Evolutionary conservation across 345 rosid genomes (phyloP).

Genomic region (Eucalyptus virginea): DNA sequence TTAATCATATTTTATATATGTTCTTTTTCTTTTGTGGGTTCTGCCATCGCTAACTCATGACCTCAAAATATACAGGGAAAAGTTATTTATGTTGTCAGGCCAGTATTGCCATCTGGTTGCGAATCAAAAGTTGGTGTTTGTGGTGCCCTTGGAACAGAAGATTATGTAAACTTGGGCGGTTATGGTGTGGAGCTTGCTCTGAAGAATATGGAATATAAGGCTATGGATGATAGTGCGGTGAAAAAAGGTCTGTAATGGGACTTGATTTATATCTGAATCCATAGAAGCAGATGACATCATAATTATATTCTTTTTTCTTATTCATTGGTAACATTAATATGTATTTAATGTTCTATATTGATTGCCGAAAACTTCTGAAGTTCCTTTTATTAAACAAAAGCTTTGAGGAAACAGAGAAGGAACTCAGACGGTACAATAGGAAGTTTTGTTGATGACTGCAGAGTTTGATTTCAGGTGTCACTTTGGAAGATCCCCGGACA

Average conservation of each 20-base stretch:
- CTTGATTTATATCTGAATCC: not conserved
- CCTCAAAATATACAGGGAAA: conserved; percentile 45
- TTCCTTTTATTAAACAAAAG: not conserved
- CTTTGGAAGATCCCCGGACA: conserved; percentile 90
- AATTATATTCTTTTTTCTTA: not conserved
- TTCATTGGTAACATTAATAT: not conserved
- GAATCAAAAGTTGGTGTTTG: conserved; percentile 61
- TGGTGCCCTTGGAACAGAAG: conserved; percentile 76
- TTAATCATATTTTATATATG: not conserved
- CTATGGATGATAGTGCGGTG: conserved; percentile 91
- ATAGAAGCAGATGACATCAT: not conserved
- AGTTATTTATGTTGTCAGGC: conserved; percentile 82
- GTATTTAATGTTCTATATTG: not conserved
- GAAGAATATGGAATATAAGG: conserved; percentile 99
- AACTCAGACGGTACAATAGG: not conserved
- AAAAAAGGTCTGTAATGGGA: conserved; percentile 54
- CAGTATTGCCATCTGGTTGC: conserved; percentile 87
- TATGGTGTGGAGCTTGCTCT: conserved; percentile 98
- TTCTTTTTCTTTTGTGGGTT: not conserved
- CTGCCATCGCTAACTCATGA: not conserved
- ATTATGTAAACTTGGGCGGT: conserved; percentile 81
- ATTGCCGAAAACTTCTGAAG: not conserved
- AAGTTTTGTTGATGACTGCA: not conserved
- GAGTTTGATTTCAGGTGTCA: conserved; percentile 58
- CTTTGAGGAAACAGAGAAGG: not conserved